Evolutionary conservation across 1,139 yeast genomes (phyloP).

Genomic region (Taphrina populina): DNA sequence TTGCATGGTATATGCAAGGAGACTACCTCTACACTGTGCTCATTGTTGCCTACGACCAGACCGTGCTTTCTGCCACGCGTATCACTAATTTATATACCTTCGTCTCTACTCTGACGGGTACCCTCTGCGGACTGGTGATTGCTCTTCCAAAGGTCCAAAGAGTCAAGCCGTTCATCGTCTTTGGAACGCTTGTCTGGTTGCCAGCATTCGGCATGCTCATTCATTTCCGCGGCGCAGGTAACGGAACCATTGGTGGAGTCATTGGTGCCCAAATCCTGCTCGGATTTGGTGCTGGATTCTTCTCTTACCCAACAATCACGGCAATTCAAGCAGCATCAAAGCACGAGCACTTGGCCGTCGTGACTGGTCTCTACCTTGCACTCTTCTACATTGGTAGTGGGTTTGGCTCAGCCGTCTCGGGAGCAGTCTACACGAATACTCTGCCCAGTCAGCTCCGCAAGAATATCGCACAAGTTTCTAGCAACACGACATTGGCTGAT

Average conservation of each 20-base stretch:
- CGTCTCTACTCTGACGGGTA: constrained; percentile 40
- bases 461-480: constrained; percentile 38
- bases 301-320: constrained; percentile 59
- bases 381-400: constrained; percentile 63
- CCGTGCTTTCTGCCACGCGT: constrained; percentile 40
- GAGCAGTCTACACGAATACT: constrained; percentile 63
- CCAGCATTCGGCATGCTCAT: constrained; percentile 40
- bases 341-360: constrained; percentile 65
- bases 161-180: constrained; percentile 38
- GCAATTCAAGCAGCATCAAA: constrained; percentile 57
- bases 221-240: constrained; percentile 37
- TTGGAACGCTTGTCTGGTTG: constrained; percentile 39
- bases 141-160: constrained; percentile 37
- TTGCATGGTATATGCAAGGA: constrained; percentile 39
- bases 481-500: constrained; percentile 33
- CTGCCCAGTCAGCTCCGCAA: constrained; percentile 47
- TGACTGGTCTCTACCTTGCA: constrained; percentile 58
- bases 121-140: constrained; percentile 35
- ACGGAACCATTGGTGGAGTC: constrained; percentile 34
- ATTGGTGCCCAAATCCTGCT: constrained; percentile 45
- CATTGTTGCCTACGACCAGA: constrained; percentile 35
- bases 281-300: constrained; percentile 66
- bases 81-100: constrained; percentile 40
- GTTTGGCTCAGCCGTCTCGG: constrained; percentile 56
- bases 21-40: constrained; percentile 31